Conservation (phyloP, 2,329 filamentous ascomycete genomes). For the Fusarium duplospermum region DNA sequence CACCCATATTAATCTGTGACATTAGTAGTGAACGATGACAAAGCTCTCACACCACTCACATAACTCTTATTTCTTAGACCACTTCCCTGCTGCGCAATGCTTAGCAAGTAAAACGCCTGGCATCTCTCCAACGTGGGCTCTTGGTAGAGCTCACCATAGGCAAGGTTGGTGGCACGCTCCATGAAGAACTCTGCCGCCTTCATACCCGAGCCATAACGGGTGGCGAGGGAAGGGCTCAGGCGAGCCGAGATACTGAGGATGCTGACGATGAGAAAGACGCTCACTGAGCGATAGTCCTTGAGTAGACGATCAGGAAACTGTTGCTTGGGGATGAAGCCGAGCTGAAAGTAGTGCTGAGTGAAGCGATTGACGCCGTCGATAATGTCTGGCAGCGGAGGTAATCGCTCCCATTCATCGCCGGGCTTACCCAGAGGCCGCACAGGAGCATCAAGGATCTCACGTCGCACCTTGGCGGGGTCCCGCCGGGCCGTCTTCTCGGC, state of each 20-base stretch:
- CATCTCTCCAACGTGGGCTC: slow-evolving; percentile 66
- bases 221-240: slow-evolving; percentile 61
- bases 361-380: slow-evolving; percentile 66
- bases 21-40: neutral
- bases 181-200: slow-evolving; percentile 66
- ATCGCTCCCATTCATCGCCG: slow-evolving; percentile 59
- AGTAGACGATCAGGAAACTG: slow-evolving; percentile 61
- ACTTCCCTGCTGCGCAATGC: slow-evolving; percentile 69
- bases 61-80: slow-evolving; percentile 65
- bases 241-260: slow-evolving; percentile 68
- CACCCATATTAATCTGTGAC: slow-evolving; percentile 65
- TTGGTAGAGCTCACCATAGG: slow-evolving; percentile 62
- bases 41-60: slow-evolving; percentile 51
- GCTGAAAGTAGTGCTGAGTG: slow-evolving; percentile 67
- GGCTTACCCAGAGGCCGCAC: slow-evolving; percentile 30
- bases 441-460: slow-evolving; percentile 48
- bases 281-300: slow-evolving; percentile 60
- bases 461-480: slow-evolving; percentile 52
- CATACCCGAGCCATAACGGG: slow-evolving; percentile 62
- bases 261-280: slow-evolving; percentile 65
- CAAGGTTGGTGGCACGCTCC: slow-evolving; percentile 60
- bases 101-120: slow-evolving; percentile 69
- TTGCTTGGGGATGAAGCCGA: slow-evolving; percentile 68
- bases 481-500: slow-evolving; percentile 58
- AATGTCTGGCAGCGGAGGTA: slow-evolving; percentile 62